Conservation (phyloP, 129 eudicot genomes). For the Sambucus nigra region DNA sequence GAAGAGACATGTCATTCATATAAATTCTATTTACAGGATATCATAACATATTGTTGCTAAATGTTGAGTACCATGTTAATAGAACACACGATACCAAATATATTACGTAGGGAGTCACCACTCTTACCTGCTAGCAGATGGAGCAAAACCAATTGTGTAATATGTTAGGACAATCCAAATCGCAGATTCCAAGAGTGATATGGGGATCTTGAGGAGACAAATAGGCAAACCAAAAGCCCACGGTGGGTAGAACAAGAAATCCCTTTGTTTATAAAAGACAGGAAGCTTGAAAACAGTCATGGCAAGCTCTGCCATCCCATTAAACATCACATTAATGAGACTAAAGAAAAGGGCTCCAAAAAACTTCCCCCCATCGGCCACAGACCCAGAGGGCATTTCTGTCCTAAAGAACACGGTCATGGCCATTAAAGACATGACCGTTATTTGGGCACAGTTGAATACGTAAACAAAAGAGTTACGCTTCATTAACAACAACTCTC, state of each 20-base stretch:
- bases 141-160: conserved; percentile 76
- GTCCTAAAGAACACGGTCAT: conserved; percentile 62
- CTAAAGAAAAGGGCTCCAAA: conserved; percentile 70
- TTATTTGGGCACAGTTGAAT: conserved; percentile 60
- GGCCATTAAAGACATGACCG: conserved; percentile 43
- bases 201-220: conserved; percentile 54
- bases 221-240: conserved; percentile 80
- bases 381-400: conserved; percentile 44
- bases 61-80: too few relatives aligned
- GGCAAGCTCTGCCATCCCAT: conserved; percentile 59
- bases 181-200: conserved; percentile 51
- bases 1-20: too few relatives aligned
- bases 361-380: conserved; percentile 57
- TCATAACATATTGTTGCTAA: too few relatives aligned
- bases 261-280: conserved; percentile 63
- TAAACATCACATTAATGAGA: conserved; percentile 70
- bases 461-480: conserved; percentile 52
- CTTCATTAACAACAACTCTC: conserved; percentile 73
- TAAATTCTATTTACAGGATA: too few relatives aligned
- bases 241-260: conserved; percentile 62
- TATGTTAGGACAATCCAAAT: conserved; percentile 60
- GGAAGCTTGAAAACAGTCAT: conserved; percentile 58
- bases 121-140: conserved; percentile 43
- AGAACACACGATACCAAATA: too few relatives aligned
- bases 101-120: too few relatives aligned